Base-by-base conservation (phyloP, 768 basidiomycete species). In the Lyophyllum decastes region DNA sequence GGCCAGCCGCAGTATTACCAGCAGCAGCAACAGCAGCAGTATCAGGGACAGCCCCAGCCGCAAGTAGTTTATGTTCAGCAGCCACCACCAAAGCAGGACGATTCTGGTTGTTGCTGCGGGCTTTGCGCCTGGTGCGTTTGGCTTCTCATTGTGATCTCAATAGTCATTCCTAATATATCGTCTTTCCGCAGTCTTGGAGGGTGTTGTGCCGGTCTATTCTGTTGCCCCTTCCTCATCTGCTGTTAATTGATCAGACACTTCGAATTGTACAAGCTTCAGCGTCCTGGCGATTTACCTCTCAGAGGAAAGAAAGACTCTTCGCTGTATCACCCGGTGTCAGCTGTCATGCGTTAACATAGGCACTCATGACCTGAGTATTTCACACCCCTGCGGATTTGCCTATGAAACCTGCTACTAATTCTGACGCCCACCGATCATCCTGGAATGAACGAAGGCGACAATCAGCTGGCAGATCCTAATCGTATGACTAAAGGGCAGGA, bases 21-120 rank as follows among this genome's bases (percentile, higher is more conserved):
- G 30, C 61, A 62, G 16, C 59, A 56, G 6, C 49, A 51, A n/a
- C n/a, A n/a, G n/a, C n/a, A n/a, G n/a, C n/a, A n/a, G 14, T 48
- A 59, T 4, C 57, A 59, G 8, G 54, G 51, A 0, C 60, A 64
- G n/a, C 48, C 64, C 1, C 62, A 63, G 38, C 64, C 64, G 8
- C 61, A 63, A 35, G 46, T 65, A 19, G 46, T 65, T 7, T 59
- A 59, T 33, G 64, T 65, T n/a, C 65, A 64, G 27, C 54, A 53
- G 14, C 52, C 50, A 35, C 52, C 48, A 26, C 35, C 51, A 19
- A 17, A 19, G 16, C 40, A 24, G n/a, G 54, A 52, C 26, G 55
- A 57, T 38, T 52, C 54, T 0, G 45, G 34, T 1, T 44, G 49
- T 24, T 53, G 50, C 54, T 57, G 61, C 25, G 40, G 55, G 19